Evolutionary conservation across 805 yeast species (phyloP).

Genomic region (Ogataea thermomethanolica): DNA sequence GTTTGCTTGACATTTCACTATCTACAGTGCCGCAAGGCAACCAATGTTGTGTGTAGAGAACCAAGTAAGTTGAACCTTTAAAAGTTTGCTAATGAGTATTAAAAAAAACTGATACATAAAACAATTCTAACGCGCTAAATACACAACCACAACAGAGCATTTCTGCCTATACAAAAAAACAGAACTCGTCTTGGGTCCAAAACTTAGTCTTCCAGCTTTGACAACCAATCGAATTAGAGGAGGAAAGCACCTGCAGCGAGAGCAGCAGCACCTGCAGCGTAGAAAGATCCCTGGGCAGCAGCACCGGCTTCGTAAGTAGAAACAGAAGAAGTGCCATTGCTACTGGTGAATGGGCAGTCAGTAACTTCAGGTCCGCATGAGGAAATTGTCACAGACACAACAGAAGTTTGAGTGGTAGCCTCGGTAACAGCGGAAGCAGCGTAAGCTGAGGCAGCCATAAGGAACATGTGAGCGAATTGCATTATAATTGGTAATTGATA

Average conservation of each 20-base stretch:
- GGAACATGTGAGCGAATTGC: conserved; percentile 42
- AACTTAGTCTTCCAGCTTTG: background rate
- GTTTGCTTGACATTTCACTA: no score
- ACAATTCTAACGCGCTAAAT: conserved; percentile 6
- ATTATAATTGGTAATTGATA: conserved; percentile 27
- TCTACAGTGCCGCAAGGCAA: no score
- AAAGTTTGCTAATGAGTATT: background rate
- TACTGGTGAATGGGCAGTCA: conserved; percentile 24
- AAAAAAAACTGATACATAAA: conserved; percentile 6
- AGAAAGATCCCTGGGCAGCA: conserved; percentile 26
- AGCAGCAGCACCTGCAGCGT: conserved; percentile 35
- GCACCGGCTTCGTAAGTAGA: conserved; percentile 37
- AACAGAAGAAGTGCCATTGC: conserved; percentile 23
- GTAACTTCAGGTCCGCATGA: conserved; percentile 37
- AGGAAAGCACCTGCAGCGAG: conserved; percentile 30
- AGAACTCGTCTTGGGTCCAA: background rate
- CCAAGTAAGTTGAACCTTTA: no score
- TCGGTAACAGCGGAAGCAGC: conserved; percentile 31
- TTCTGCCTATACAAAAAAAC: conserved; percentile 3
- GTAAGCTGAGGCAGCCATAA: conserved; percentile 32
- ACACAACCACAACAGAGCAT: conserved; percentile 4
- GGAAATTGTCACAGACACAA: conserved; percentile 37
- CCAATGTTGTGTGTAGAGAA: background rate
- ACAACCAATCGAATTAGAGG: conserved; percentile 4
- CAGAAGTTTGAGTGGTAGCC: conserved; percentile 34